These are phyloP conservation scores for Fusarium multiceps DNA, from an alignment of 2,329 filamentous ascomycete genomes.

Conservation along the genomic window DNA sequence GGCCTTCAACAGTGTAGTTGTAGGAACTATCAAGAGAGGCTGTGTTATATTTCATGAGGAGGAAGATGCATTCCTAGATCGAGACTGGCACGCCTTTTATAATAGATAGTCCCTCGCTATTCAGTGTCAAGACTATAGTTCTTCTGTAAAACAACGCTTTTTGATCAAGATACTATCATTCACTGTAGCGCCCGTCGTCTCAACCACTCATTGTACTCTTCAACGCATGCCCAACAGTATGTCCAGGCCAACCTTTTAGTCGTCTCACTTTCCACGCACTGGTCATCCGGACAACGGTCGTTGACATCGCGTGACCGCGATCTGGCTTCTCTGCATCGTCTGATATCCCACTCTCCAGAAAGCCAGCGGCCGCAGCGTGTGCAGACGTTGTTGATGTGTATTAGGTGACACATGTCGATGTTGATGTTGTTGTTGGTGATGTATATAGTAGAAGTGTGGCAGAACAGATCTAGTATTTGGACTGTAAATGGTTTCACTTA, in stretches of 20 bases:
- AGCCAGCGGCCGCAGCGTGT: not conserved
- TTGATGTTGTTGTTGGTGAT: not conserved
- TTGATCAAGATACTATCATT: not conserved
- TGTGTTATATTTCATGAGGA: too few relatives aligned
- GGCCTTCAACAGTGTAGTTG: too few relatives aligned
- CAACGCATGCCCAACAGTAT: not conserved
- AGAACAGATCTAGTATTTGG: not conserved
- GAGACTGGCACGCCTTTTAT: too few relatives aligned
- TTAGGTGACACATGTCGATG: not conserved
- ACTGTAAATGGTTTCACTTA: not conserved
- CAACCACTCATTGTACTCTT: not conserved
- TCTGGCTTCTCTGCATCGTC: not conserved
- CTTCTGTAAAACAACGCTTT: too few relatives aligned
- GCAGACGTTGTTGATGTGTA: not conserved
- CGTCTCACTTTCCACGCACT: not conserved
- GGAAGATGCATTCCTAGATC: too few relatives aligned
- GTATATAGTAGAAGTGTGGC: not conserved
- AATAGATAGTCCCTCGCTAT: fast-evolving
- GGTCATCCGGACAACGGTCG: not conserved
- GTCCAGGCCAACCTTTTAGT: not conserved
- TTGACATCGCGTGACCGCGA: not conserved
- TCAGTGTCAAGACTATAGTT: too few relatives aligned
- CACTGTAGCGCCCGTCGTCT: not conserved
- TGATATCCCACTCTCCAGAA: not conserved
- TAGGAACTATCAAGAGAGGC: too few relatives aligned